Percentiles rank a stretch among this genome's conserved stretches.
phyloP scores from a whole-genome alignment of 2,329 filamentous ascomycete genomes.

The Pseudogymnoascus sp. region DNA sequence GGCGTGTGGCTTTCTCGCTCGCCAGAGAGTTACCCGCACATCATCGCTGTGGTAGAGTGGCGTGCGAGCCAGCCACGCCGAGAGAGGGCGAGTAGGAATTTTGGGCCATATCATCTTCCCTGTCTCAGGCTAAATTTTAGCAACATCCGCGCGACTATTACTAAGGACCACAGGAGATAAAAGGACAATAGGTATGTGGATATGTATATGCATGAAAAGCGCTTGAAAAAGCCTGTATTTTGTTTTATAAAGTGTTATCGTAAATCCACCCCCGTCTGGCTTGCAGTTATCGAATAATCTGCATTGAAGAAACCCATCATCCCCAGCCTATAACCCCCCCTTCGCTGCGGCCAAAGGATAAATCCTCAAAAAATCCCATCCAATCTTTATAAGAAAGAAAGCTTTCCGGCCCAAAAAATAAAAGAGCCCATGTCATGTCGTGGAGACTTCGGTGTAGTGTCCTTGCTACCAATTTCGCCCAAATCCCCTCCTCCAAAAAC shows the following conservation, averaged over 20 bases:
- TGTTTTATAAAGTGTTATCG: background rate
- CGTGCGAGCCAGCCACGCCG: background rate
- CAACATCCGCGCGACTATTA: background rate
- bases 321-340: background rate
- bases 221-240: conserved; percentile 7
- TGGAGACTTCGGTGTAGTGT: background rate
- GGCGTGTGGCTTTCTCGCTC: background rate
- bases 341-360: background rate
- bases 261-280: background rate
- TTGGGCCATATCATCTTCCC: no score
- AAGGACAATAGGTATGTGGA: background rate
- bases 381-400: background rate
- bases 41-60: background rate
- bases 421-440: background rate
- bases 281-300: background rate
- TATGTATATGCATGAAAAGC: background rate
- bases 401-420: background rate
- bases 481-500: conserved; percentile 4
- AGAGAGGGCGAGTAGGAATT: background rate
- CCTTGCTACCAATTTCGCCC: background rate
- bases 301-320: background rate
- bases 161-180: background rate
- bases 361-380: background rate
- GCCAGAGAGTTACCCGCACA: background rate
- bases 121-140: background rate